phyloP scores from a whole-genome alignment of 2,329 filamentous ascomycete genomes.

The Pseudogymnoascus sp. region DNA sequence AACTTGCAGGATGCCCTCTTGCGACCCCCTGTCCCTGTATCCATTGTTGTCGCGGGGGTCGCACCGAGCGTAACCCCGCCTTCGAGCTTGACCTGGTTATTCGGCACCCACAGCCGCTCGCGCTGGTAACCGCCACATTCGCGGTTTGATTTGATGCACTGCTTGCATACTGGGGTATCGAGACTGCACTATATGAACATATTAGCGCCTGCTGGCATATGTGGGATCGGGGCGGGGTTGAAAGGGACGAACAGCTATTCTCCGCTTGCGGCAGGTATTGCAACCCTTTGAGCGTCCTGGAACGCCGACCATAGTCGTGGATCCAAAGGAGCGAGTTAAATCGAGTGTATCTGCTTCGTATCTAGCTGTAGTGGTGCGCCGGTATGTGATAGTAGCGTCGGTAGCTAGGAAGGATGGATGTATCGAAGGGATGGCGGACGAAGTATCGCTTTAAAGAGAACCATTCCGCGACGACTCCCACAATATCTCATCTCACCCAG shows the following conservation, averaged over 20 bases:
- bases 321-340: neutral
- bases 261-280: conserved; percentile 51
- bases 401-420: neutral
- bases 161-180: conserved; percentile 51
- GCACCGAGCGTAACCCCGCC: neutral
- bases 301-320: conserved; percentile 35
- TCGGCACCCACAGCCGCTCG: conserved; percentile 28
- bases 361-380: neutral
- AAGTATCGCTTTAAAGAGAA: neutral
- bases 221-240: neutral
- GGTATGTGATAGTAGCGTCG: neutral
- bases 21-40: neutral
- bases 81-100: conserved; percentile 3
- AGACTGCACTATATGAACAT: conserved; percentile 48
- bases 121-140: conserved; percentile 56
- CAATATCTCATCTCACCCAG: neutral
- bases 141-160: conserved; percentile 51
- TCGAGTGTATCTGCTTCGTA: neutral
- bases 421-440: neutral
- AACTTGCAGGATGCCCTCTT: too few relatives aligned
- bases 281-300: conserved; percentile 59
- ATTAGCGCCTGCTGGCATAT: neutral
- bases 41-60: neutral
- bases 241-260: conserved; percentile 25
- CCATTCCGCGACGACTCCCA: neutral